Percentiles rank a stretch among this genome's conserved stretches.
These are phyloP conservation scores for Gamarada debralockiae DNA, from an alignment of 495 filamentous ascomycete species.

Conservation along the genomic window DNA sequence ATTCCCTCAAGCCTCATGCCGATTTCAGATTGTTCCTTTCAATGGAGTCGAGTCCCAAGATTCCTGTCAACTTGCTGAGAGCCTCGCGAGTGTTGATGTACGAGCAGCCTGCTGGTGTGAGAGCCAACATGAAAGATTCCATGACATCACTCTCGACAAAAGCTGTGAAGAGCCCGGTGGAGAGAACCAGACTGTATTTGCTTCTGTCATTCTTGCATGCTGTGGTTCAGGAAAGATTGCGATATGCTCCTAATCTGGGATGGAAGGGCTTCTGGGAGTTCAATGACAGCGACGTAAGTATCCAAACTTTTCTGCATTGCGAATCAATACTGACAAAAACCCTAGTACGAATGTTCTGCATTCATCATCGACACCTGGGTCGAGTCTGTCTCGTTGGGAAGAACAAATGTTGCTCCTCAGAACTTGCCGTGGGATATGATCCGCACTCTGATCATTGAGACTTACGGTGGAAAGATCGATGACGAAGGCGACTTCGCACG, in stretches of 20 bases:
- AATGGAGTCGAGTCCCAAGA: conserved; percentile 96
- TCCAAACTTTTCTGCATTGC: not conserved
- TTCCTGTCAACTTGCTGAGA: conserved; percentile 91
- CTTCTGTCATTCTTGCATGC: conserved; percentile 93
- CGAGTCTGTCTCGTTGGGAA: conserved; percentile 70
- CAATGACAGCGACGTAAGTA: conserved; percentile 96
- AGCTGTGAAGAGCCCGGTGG: conserved; percentile 77
- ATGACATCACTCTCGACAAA: conserved; percentile 77
- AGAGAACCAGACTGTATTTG: conserved; percentile 87
- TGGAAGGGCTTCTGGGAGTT: conserved; percentile 99
- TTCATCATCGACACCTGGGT: conserved; percentile 97
- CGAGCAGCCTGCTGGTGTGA: conserved; percentile 93
- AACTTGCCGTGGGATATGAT: conserved; percentile 99
- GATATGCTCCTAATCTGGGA: conserved; percentile 90
- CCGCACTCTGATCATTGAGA: conserved; percentile 84
- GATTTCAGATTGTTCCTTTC: conserved; percentile 96
- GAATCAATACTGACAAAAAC: conserved; percentile 30
- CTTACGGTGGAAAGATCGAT: conserved; percentile 97
- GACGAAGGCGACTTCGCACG: conserved; percentile 79
- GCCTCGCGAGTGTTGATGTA: conserved; percentile 95
- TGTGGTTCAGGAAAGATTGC: conserved; percentile 90
- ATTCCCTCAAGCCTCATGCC: conserved; percentile 87
- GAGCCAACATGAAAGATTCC: conserved; percentile 98
- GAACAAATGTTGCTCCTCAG: conserved; percentile 86
- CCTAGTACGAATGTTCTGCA: conserved; percentile 92